These are phyloP conservation scores for Quercus rubra DNA, from an alignment of 306 rosid genomes.

Conservation along the genomic window DNA sequence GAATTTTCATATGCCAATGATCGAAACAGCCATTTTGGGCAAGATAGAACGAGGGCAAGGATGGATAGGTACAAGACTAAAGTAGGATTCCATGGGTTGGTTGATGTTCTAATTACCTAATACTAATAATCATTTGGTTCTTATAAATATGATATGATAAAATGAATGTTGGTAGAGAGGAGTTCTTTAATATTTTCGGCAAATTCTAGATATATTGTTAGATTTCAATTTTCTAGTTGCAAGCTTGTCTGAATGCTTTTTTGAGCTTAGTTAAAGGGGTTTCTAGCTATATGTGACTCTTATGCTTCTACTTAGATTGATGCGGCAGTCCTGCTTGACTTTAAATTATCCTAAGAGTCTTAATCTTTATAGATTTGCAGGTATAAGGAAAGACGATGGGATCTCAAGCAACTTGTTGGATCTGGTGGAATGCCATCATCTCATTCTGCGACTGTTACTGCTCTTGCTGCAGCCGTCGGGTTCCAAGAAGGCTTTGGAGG, in stretches of 20 bases:
- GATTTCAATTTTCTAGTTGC: not conserved
- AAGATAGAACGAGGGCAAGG: not conserved
- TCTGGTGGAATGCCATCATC: slow-evolving; percentile 99
- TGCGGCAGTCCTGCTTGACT: not conserved
- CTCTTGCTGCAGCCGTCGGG: slow-evolving; percentile 83
- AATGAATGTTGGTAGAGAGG: not conserved
- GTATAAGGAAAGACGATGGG: slow-evolving; percentile 94
- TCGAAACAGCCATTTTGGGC: not conserved
- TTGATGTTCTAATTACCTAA: not conserved
- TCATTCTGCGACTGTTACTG: slow-evolving; percentile 93
- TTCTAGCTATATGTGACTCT: not conserved
- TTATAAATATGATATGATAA: not conserved
- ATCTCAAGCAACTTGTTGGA: slow-evolving; percentile 74
- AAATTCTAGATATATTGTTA: not conserved
- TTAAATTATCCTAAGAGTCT: slow-evolving; percentile 31
- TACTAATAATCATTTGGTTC: not conserved
- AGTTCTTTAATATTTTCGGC: not conserved
- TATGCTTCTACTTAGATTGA: not conserved
- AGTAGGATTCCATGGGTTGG: not conserved
- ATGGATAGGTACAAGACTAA: not conserved
- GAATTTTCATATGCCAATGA: not conserved
- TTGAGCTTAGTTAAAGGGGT: not conserved
- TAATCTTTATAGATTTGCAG: slow-evolving; percentile 49
- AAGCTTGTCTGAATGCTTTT: not conserved
- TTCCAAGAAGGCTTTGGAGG: slow-evolving; percentile 93